phyloP scores from a whole-genome alignment of 257 asterid species.

The Rehmannia glutinosa region DNA sequence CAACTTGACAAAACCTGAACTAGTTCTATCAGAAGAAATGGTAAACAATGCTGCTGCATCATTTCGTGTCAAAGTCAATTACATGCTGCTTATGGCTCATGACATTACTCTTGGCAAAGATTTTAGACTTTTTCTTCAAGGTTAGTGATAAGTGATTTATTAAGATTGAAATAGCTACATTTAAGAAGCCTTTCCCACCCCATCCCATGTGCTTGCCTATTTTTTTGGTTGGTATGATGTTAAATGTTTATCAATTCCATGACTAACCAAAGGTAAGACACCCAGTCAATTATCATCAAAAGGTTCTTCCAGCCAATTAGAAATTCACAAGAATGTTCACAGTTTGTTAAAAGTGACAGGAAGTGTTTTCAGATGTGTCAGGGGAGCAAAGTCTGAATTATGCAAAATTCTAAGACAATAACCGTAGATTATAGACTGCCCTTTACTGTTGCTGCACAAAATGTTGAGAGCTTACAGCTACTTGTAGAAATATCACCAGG shows the following conservation, averaged over 20 bases:
- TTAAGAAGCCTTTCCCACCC: neutral
- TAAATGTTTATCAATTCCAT: neutral
- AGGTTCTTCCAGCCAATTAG: too few relatives aligned
- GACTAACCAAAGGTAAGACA: slow-evolving; percentile 4
- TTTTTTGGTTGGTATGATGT: slow-evolving; percentile 16
- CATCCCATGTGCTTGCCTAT: neutral
- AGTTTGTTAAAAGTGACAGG: neutral
- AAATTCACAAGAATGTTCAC: slow-evolving; percentile 2
- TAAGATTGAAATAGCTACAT: neutral
- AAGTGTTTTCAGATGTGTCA: neutral
- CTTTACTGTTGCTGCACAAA: slow-evolving; percentile 4
- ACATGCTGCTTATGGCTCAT: slow-evolving; percentile 94
- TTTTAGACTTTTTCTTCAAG: slow-evolving; percentile 87
- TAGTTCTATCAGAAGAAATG: slow-evolving; percentile 94
- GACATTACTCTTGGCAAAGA: slow-evolving; percentile 96
- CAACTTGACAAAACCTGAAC: slow-evolving; percentile 68
- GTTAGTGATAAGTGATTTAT: slow-evolving; percentile 41
- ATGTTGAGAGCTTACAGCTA: neutral
- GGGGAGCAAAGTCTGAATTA: neutral
- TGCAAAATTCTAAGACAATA: neutral
- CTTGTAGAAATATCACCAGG: neutral
- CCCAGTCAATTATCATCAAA: slow-evolving; percentile 2
- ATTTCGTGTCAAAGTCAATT: slow-evolving; percentile 86
- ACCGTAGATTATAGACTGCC: neutral
- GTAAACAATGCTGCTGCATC: slow-evolving; percentile 89